phyloP scores from a whole-genome alignment of 345 rosid genomes.

The Pugionium dolabratum region DNA sequence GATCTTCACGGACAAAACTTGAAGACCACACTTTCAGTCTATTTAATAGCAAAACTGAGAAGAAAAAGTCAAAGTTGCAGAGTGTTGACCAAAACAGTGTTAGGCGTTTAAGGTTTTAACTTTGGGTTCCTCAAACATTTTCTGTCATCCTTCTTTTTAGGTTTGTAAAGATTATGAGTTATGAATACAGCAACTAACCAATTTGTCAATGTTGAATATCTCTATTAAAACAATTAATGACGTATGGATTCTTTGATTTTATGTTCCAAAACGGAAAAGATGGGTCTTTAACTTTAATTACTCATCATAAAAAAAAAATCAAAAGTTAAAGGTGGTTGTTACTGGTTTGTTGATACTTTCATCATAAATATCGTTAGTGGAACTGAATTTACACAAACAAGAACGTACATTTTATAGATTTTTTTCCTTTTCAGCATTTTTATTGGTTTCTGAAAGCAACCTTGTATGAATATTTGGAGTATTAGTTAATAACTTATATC shows the following conservation, averaged over 20 bases:
- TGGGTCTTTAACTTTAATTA: neutral
- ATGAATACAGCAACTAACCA: slow-evolving; percentile 8
- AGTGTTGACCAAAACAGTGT: neutral
- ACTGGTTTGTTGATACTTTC: slow-evolving; percentile 31
- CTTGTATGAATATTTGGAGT: too few relatives aligned
- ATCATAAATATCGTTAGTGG: slow-evolving; percentile 21
- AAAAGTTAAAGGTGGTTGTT: slow-evolving; percentile 33
- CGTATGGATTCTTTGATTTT: neutral
- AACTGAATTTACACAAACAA: neutral
- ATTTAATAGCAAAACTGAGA: too few relatives aligned
- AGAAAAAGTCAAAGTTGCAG: slow-evolving; percentile 13
- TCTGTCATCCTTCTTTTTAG: too few relatives aligned
- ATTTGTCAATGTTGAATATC: slow-evolving; percentile 3
- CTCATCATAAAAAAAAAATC: slow-evolving; percentile 6
- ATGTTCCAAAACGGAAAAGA: neutral
- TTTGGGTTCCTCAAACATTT: too few relatives aligned
- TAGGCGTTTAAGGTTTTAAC: neutral
- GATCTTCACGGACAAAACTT: too few relatives aligned
- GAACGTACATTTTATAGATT: too few relatives aligned
- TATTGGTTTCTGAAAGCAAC: too few relatives aligned
- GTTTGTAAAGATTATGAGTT: slow-evolving; percentile 8
- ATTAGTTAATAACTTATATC: too few relatives aligned
- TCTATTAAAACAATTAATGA: slow-evolving; percentile 1
- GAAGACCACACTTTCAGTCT: too few relatives aligned
- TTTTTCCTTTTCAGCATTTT: too few relatives aligned